Evolutionary conservation across 257 asterid species (phyloP), one percentile per base, ranked within the genome.

Genomic region (Fraxinus cuspidata): DNA sequence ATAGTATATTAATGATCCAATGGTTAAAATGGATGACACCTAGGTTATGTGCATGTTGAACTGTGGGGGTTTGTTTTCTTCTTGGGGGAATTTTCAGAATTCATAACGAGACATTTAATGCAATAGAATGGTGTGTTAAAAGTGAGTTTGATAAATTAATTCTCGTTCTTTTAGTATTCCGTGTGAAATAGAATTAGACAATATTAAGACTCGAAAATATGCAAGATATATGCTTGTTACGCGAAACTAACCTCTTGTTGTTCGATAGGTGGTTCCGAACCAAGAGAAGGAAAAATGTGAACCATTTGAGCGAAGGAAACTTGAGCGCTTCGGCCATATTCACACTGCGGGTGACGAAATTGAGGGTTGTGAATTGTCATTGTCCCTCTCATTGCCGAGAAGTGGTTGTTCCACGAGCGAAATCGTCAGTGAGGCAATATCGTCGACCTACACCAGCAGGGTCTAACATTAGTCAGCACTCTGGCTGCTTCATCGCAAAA

Each of bases 361-460:
- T 0, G 89, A 82, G 69, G 89, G 81, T 5, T 78, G 88, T 71
- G 91, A 85, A 81, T 74, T 91, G 86, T 89, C 96, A 0, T 63
- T 93, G 78, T 82, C 93, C 16, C 85, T 93, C 86, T 77, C 89
- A 0, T 71, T 88, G 79, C 89, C 86, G 63, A 77, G 74, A 5
- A 89, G 88, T 78, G 80, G 73, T 11, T 90, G 91, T 29, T 90
- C 87, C 6, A 72, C 84, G 0, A 88, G 92, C 78, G 97, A 92
- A 76, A 85, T 58, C 3, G 66, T 86, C 56, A 86, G 90, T 71
- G 96, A 89, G 77, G 86, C 88, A 3, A 74, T 83, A 38, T 84
- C 87, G 10, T 84, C 89, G 1, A 63, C 69, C 6, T 70, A 66
- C 40, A 38, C 84, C 0, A 71, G 15, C 28, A 71, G 64, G 64